Evolutionary conservation across 1,284 basidiomycete species (phyloP).

Genomic region (Amylostereum areolatum): DNA sequence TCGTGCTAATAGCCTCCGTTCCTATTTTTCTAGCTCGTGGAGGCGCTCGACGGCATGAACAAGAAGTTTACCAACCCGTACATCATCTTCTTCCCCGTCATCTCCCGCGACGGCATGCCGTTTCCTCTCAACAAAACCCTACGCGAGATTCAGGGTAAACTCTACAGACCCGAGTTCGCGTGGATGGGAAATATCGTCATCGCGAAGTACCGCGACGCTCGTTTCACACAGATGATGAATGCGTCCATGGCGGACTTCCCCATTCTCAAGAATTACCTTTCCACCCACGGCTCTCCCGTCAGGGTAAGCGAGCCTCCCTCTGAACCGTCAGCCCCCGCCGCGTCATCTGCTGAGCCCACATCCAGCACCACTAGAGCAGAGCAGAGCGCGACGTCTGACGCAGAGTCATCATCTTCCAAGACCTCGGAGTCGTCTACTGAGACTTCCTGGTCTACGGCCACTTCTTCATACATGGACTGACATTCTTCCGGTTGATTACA

Average conservation of each 20-base stretch:
- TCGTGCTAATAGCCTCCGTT: too few relatives aligned
- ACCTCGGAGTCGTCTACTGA: neutral
- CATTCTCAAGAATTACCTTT: constrained; percentile 69
- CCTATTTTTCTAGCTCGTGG: constrained; percentile 44
- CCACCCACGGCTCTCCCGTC: constrained; percentile 50
- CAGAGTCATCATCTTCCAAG: constrained; percentile 3
- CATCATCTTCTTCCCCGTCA: constrained; percentile 68
- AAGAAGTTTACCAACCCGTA: constrained; percentile 71
- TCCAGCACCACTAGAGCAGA: constrained; percentile 2
- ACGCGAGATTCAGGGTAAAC: constrained; percentile 60
- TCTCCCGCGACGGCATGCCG: constrained; percentile 71
- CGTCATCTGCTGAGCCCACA: constrained; percentile 13
- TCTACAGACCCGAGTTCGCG: constrained; percentile 52
- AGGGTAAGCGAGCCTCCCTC: constrained; percentile 24
- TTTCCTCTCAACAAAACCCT: constrained; percentile 74
- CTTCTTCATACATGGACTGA: neutral
- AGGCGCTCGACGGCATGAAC: constrained; percentile 72
- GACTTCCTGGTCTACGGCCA: neutral
- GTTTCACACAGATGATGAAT: constrained; percentile 63
- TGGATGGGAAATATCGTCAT: constrained; percentile 77
- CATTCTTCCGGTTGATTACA: neutral
- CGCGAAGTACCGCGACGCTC: constrained; percentile 65
- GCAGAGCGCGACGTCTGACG: neutral
- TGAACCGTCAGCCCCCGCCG: constrained; percentile 12
- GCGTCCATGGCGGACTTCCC: constrained; percentile 77